phyloP scores from a whole-genome alignment of 1,139 yeast species.

The Scheffersomyces quercinus region DNA sequence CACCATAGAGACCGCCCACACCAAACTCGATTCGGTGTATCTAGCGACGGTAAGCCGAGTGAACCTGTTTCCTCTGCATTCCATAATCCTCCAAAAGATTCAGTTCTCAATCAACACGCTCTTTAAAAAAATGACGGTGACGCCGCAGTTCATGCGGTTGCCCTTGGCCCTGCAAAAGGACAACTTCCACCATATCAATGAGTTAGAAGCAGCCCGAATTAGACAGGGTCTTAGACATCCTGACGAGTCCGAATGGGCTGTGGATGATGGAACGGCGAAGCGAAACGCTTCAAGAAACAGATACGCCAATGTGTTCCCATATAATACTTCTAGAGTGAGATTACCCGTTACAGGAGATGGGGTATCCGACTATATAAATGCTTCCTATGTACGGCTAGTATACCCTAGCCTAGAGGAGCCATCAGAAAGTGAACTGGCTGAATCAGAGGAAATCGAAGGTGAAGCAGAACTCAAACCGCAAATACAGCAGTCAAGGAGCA shows the following conservation, averaged over 20 bases:
- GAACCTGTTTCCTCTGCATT: too few species aligned
- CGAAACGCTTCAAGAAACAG: constrained; percentile 33
- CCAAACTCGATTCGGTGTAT: constrained; percentile 1
- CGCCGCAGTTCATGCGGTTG: constrained; percentile 12
- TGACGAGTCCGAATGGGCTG: constrained; percentile 22
- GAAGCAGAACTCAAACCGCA: background rate
- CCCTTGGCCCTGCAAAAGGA: constrained; percentile 10
- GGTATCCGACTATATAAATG: constrained; percentile 42
- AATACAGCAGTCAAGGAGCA: background rate
- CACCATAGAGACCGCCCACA: background rate
- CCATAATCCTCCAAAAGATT: constrained; percentile 3
- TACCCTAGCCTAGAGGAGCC: constrained; percentile 1
- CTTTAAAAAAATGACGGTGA: constrained; percentile 7
- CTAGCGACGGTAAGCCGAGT: background rate
- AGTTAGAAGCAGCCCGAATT: constrained; percentile 11
- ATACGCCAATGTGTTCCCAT: constrained; percentile 46
- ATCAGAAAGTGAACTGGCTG: background rate
- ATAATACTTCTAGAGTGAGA: constrained; percentile 37
- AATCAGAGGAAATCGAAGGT: background rate
- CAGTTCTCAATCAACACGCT: constrained; percentile 9
- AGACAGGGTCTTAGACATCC: constrained; percentile 8
- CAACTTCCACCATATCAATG: constrained; percentile 14
- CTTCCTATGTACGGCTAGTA: constrained; percentile 32
- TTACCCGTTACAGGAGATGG: constrained; percentile 20
- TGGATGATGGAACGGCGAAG: constrained; percentile 18